Base-by-base conservation (phyloP, 2,329 filamentous ascomycete species). In the Lachnellula subtilissima region DNA sequence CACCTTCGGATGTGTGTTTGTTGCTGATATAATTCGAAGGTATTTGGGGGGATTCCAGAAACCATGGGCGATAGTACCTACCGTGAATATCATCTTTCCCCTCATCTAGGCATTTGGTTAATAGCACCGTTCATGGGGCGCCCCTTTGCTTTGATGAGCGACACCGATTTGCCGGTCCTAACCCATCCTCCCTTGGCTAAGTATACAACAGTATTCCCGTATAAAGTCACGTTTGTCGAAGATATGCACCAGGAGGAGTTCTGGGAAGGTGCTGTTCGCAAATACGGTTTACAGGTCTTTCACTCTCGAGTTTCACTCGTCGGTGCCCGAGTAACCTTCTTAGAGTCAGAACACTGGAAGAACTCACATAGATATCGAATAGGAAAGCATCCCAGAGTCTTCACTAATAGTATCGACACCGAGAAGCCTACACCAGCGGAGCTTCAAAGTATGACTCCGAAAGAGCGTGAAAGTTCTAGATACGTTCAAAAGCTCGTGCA, bases 171-270 rank as follows among this genome's bases (percentile, higher is more conserved):
- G n/a, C 39, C 48, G 3, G 48, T 57, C 2, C 48, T 65, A 11
- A 48, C 17, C 2, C 25, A 57, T 19, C 62, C 62, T 1, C 54
- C 35, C 0, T 52, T 59, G 5, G 17, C 25, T 1, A 19, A 40
- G 4, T 40, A 49, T 9, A 49, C 60, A 14, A 56, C 58, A 3
- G 42, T 25, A 9, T 62, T 52, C 22, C 62, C 61, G 1, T 54
- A 64, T 4, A 58, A 58, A 5, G 49, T 57, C 5, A 53, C 57
- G 2, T 61, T 61, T 14, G 63, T 61, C 28, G 46, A 63, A 48
- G 62, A 64, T 9, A 54, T 61, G 2, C 59, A 62, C 14, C 63
- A 65, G 47, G 55, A 60, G 12, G 48, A 53, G 2, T 66, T 66
- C 23, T 66, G 63, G 63, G 42, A 48, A 9, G 28, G 54, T 3